phyloP scores from a whole-genome alignment of 345 rosid genomes.

The Barbarea vulgaris region DNA sequence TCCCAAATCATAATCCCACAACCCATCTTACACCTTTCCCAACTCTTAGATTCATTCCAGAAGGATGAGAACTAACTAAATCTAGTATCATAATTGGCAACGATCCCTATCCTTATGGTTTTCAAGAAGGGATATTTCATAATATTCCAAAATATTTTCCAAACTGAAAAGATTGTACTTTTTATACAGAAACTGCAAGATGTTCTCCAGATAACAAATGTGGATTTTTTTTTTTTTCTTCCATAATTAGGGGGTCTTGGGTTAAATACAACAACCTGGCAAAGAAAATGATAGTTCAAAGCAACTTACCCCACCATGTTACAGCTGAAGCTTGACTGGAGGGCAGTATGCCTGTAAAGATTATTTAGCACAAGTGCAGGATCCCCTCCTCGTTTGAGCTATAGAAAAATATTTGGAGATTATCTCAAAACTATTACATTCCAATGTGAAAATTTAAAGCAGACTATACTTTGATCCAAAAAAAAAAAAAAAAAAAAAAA shows the following conservation, averaged over 20 bases:
- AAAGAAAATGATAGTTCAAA: constrained; percentile 20
- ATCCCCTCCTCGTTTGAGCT: constrained; percentile 92
- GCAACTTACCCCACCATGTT: constrained; percentile 91
- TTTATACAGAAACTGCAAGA: constrained; percentile 6
- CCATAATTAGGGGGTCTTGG: not conserved
- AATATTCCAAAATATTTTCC: not conserved
- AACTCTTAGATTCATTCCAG: not conserved
- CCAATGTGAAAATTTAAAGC: not conserved
- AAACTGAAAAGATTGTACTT: not conserved
- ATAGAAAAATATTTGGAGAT: constrained; percentile 23
- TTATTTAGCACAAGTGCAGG: constrained; percentile 79
- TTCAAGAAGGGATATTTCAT: not conserved
- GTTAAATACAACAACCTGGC: not conserved
- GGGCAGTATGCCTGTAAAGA: constrained; percentile 86
- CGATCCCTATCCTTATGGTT: not conserved
- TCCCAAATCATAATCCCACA: not conserved
- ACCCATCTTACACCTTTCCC: not conserved
- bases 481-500: too few relatives aligned
- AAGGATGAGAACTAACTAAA: not conserved
- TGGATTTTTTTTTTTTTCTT: not conserved
- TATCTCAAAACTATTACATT: constrained; percentile 12
- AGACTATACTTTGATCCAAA: not conserved
- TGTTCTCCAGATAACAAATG: constrained; percentile 4
- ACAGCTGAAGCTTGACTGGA: constrained; percentile 95
- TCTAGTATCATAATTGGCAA: not conserved